Conservation (phyloP, 805 yeast species). For the Candida railenensis region DNA sequence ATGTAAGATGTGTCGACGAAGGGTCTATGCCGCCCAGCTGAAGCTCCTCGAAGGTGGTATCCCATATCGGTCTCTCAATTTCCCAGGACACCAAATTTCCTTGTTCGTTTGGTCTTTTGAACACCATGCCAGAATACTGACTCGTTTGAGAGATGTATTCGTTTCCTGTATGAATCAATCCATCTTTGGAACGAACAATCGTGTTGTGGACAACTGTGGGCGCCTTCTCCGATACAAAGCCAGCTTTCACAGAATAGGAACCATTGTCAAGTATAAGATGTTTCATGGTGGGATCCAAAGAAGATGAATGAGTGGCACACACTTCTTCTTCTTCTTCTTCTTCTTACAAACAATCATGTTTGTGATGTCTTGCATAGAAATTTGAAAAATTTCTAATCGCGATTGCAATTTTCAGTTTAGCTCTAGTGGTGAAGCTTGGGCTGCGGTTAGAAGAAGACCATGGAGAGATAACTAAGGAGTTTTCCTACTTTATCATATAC, state of each 20-base stretch:
- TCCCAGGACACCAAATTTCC: slow-evolving; percentile 86
- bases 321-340: too few species aligned
- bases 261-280: slow-evolving; percentile 84
- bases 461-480: too few species aligned
- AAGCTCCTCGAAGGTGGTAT: slow-evolving; percentile 53
- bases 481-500: too few species aligned
- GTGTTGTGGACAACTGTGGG: slow-evolving; percentile 66
- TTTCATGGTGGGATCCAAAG: slow-evolving; percentile 8
- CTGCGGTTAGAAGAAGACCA: too few species aligned
- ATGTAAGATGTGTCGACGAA: slow-evolving; percentile 50
- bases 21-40: slow-evolving; percentile 17
- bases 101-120: slow-evolving; percentile 81
- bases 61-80: slow-evolving; percentile 87
- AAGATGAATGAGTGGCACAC: background rate
- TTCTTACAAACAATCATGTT: too few species aligned
- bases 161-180: slow-evolving; percentile 65
- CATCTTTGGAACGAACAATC: slow-evolving; percentile 72
- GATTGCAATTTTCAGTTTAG: too few species aligned
- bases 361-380: too few species aligned
- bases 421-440: too few species aligned
- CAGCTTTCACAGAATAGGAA: slow-evolving; percentile 70
- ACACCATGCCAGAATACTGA: slow-evolving; percentile 71
- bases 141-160: slow-evolving; percentile 62
- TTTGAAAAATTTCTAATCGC: too few species aligned
- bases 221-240: slow-evolving; percentile 20